Base-by-base conservation (phyloP, 1,139 yeast genomes). In the Geotrichum aggregatum region DNA sequence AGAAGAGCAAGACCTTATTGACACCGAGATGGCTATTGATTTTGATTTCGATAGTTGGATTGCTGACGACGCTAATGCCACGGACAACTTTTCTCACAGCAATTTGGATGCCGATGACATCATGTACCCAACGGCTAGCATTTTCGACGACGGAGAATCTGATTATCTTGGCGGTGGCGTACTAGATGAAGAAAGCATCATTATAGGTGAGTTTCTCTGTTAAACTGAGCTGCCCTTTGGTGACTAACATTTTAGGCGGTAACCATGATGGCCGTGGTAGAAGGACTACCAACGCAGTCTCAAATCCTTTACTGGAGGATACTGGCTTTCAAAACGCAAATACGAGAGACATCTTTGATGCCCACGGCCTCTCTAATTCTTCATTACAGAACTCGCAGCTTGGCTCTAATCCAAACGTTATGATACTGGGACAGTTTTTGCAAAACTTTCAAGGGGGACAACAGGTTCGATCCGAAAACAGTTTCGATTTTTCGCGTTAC, bases 1-100 rank as follows among this genome's bases (percentile, higher is more conserved):
- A 21, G 61, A 49, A 19, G 58, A 52, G 10, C 51, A 46, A 14
- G 60, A 52, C 4, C 57, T 57, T 16, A 52, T 52, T 19, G 51
- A 51, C 16, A 26, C n/a, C 13, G 50, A 44, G 13, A 14, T 36
- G 22, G 47, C 31, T 13, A 11, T 31, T 18, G n/a, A 56, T 48
- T 19, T 51, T 36, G 28, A 60, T 47, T 7, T 8, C 39, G 13
- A 30, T 21, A n/a, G 26, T 33, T 14, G 26, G 5, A 28, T 16
- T 16, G 43, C 33, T 26, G 45, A 40, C 11, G 40, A 24, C 22
- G 52, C 39, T 28, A 45, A 38, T 16, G 52, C 39, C 11, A 40
- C 38, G 2, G 39, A 10, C 3, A 16, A 11, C 39, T 14, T 16
- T 16, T 35, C 19, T 35, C 6, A 16, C 11, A 35, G 19, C 21